Evolutionary conservation across 208 protist species (phyloP), one percentile per base, ranked within the genome.

Genomic region (Endotrypanum monterogeii): DNA sequence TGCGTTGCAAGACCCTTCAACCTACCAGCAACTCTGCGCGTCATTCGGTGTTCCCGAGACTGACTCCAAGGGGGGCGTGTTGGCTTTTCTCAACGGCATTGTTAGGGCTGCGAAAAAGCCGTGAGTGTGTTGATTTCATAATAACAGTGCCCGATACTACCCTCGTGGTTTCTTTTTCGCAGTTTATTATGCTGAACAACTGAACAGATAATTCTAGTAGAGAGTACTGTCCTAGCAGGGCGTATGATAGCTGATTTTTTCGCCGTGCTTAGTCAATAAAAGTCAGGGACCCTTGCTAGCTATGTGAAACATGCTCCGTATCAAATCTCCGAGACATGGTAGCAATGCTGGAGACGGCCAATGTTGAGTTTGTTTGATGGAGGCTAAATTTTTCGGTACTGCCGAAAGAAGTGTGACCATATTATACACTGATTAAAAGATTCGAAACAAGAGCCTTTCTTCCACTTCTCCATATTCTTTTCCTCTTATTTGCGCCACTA

Each of bases 81-180:
- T 86, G 50, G 83, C 70, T 46, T 93, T 95, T 79, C 63, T 95
- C 28, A 72, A 84, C 23, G 83, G 75, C 23, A 71, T 95, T 65
- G 74, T 90, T 25, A 80, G 84, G 46, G 67, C 65, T 1, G 35
- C 60, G 41, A 67, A 78, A n/a, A 80, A 57, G 50, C 51, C 74
- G 9, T 58, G 57, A 63, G 44, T n/a, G 41, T 16, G 41, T 12
- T 51, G 23, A n/a, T 67, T 54, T 54, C 14, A 39, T 14, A 57
- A 28, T 44, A 32, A 23, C 18, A 35, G 39, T 30, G 20, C 46
- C 30, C n/a, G 28, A 30, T 39, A 5, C 51, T 44, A 57, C 41
- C n/a, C 35, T 66, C 30, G 30, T 44, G 48, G 3, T 57, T 44
- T 37, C 30, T 0, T 41, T 18, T 70, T 39, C 63, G 3, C 63